Percentiles rank a stretch among this genome's conserved stretches.
Conservation (phyloP, 495 filamentous ascomycete species). For the Trichocladium antarcticum region DNA sequence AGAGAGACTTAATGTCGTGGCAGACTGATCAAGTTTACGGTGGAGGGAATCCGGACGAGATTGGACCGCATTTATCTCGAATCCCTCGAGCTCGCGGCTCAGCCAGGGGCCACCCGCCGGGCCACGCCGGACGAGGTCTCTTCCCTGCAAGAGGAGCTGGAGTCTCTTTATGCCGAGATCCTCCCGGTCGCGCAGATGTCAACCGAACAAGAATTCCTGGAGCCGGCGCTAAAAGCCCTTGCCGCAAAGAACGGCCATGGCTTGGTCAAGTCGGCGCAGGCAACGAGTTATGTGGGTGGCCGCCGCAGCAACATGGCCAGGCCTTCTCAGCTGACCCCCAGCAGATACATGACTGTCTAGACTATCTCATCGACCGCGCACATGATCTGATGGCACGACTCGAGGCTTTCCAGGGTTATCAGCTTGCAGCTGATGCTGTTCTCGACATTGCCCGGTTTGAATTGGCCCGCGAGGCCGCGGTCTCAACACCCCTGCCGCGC, state of each 20-base stretch:
- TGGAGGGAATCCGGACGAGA: conserved; percentile 35
- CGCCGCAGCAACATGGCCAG: not conserved
- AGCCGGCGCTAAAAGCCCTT: conserved; percentile 41
- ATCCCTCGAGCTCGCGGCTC: conserved; percentile 19
- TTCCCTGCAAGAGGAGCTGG: conserved; percentile 46
- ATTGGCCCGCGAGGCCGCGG: conserved; percentile 7
- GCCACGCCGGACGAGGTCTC: conserved; percentile 25
- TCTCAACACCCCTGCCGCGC: not conserved
- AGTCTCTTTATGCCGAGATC: conserved; percentile 53
- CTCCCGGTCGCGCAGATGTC: conserved; percentile 52
- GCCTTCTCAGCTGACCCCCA: conserved; percentile 2
- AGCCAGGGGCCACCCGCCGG: conserved; percentile 11
- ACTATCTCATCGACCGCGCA: conserved; percentile 28
- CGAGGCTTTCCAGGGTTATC: conserved; percentile 23
- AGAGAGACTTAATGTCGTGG: conserved; percentile 10
- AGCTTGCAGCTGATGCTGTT: conserved; percentile 20
- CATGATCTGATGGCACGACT: conserved; percentile 19
- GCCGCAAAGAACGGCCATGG: conserved; percentile 28
- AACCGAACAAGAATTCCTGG: conserved; percentile 47
- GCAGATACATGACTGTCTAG: conserved; percentile 30
- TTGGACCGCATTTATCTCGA: conserved; percentile 41
- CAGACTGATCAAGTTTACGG: conserved; percentile 38
- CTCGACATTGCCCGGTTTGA: conserved; percentile 20
- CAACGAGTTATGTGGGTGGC: conserved; percentile 33
- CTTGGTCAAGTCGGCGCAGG: conserved; percentile 26